A percentile compares a stretch with the other conserved stretches of the same genome.
Conservation (phyloP, 2,329 filamentous ascomycete genomes). For the Diatrype stigma region DNA sequence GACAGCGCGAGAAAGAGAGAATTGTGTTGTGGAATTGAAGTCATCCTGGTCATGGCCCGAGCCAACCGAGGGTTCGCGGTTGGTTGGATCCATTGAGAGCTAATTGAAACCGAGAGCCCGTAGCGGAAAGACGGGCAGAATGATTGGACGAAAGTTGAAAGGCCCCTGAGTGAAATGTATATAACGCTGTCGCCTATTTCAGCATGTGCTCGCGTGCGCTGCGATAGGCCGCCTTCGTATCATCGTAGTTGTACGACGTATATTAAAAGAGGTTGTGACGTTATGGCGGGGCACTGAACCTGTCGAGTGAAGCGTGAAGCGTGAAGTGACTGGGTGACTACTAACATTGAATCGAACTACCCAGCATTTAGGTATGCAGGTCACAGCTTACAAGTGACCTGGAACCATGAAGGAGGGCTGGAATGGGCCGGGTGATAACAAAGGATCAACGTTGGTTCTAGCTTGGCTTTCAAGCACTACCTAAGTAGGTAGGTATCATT, state of each 20-base stretch:
- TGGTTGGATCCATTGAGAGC: constrained; percentile 21
- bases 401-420: too few species aligned
- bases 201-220: constrained; percentile 12
- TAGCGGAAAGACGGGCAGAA: background rate
- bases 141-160: background rate
- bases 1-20: constrained; percentile 61
- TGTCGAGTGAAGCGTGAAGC: background rate
- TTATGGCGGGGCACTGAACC: constrained; percentile 10
- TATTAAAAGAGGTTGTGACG: constrained; percentile 7
- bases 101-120: background rate
- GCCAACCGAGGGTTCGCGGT: constrained; percentile 25
- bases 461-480: too few species aligned
- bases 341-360: too few species aligned
- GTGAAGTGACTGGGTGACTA: background rate
- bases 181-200: constrained; percentile 8
- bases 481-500: too few species aligned
- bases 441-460: too few species aligned
- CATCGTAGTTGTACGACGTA: constrained; percentile 4
- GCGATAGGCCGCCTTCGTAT: constrained; percentile 1
- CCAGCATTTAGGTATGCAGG: too few species aligned
- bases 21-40: constrained; percentile 40
- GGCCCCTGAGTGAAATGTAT: background rate
- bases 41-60: constrained; percentile 42
- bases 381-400: too few species aligned
- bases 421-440: too few species aligned